These are phyloP conservation scores for Triticum urartu DNA, from an alignment of 176 grass and related monocot species.

Conservation along the genomic window DNA sequence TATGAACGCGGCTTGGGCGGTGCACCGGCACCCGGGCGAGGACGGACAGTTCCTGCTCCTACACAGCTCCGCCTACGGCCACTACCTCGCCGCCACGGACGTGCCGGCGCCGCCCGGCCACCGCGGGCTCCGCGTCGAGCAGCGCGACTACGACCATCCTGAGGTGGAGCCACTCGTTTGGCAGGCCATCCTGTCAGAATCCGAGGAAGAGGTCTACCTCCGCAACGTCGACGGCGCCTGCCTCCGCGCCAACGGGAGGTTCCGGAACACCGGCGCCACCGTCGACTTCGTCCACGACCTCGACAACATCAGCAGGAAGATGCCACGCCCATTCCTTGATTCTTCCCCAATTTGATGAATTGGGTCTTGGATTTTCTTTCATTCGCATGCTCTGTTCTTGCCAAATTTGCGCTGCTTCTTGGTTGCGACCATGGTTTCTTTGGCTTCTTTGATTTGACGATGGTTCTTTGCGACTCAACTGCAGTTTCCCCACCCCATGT, in stretches of 20 bases:
- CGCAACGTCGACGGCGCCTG: background rate
- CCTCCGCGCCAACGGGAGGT: conserved; percentile 16
- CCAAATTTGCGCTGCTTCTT: too few relatives aligned
- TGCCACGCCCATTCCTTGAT: background rate
- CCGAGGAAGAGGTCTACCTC: background rate
- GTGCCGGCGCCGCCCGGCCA: too few relatives aligned
- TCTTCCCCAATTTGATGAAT: background rate
- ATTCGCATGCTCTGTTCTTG: background rate
- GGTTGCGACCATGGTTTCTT: too few relatives aligned
- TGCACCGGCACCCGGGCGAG: background rate
- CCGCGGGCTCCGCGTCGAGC: background rate
- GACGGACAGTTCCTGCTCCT: background rate
- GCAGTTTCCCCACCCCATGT: background rate
- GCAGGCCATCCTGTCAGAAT: background rate
- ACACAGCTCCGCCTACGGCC: conserved; percentile 7
- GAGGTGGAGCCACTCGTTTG: background rate
- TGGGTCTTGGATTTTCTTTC: background rate
- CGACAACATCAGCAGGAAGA: background rate
- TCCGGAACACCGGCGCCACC: background rate
- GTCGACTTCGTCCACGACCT: background rate
- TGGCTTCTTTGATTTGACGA: background rate
- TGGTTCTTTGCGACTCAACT: background rate
- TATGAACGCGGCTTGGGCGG: conserved; percentile 10
- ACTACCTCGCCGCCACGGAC: conserved; percentile 13
- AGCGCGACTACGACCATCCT: background rate